Evolutionary conservation across 768 basidiomycete genomes (phyloP), one percentile per base, ranked within the genome.

Genomic region (Plicaturopsis crispa): DNA sequence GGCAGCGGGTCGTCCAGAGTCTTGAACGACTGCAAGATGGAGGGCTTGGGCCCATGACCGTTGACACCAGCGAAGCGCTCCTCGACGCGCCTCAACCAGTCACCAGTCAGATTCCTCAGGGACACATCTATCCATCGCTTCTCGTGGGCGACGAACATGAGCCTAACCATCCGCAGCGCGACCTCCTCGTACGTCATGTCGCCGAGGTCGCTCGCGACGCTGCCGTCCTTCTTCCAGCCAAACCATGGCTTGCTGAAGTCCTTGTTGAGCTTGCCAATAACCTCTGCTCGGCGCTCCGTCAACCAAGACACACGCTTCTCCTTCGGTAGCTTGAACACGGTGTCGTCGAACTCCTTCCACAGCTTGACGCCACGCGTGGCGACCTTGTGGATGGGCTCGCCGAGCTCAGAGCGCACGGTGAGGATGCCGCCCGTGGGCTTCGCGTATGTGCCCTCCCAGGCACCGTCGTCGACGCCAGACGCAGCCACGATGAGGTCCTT

Each of bases 111-210:
- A 63, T 98, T 97, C 46, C 93, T 79, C 49, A 98, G 69, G 6
- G 87, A 88, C 34, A 78, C 49, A 52, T 99, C 96, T 52, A 98
- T 75, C 96, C 96, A 98, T 33, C 96, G 84, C 41, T 72, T 70
- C 66, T 98, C 79, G 51, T 96, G 88, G 31, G 80, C 56, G 45
- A 98, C 89, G 55, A 84, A 98, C 91, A 97, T 97, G 49, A 99
- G 67, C 30, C 87, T 71, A 37, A 98, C 70, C 84, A 98, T 84
- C 42, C 94, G 79, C 44, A 90, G 70, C 3, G 86, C 85, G 23
- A 86, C 83, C 58, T 98, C 96, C 66, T 97, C 92, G 61, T 99
- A 99, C 10, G 94, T 98, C 96, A 99, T 97, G 52, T 96, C 90
- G 19, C 81, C 76, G 35, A 99, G 69, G 56, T 94, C 90, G 40